Percentiles rank a stretch among this genome's conserved stretches.
phyloP scores from a whole-genome alignment of 225 moss, liverwort and hornwort species.

The Physcomitrellopsis africana region DNA sequence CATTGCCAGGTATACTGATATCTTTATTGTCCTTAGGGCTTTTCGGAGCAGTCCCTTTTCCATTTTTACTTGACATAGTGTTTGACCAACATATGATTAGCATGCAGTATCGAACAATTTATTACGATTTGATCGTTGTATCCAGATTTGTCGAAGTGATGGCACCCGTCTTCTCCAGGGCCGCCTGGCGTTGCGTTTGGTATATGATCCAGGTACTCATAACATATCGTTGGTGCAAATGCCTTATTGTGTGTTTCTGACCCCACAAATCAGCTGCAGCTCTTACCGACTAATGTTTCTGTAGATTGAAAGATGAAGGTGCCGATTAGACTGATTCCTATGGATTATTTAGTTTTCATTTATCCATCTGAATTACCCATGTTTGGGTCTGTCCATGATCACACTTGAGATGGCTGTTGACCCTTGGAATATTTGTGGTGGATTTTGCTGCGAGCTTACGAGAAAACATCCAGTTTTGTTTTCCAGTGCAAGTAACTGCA shows the following conservation, averaged over 20 bases:
- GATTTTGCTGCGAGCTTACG: neutral
- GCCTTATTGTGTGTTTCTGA: neutral
- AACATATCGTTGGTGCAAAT: neutral
- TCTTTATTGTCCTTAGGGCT: neutral
- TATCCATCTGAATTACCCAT: neutral
- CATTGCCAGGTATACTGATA: neutral
- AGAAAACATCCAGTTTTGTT: neutral
- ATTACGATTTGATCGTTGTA: slow-evolving; percentile 1
- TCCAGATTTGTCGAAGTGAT: slow-evolving; percentile 95
- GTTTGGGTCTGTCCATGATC: neutral
- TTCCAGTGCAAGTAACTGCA: neutral
- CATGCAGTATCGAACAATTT: neutral
- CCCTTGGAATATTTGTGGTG: neutral
- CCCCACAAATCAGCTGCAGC: neutral
- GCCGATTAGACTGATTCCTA: neutral
- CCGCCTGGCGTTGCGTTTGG: slow-evolving; percentile 96
- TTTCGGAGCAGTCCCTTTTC: neutral
- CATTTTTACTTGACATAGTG: neutral
- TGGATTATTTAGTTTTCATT: neutral
- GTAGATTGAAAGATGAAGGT: neutral
- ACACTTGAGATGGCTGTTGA: neutral
- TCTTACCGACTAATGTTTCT: neutral
- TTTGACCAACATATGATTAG: neutral
- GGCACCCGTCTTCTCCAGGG: slow-evolving; percentile 89
- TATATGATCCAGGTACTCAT: slow-evolving; percentile 79